These are phyloP conservation scores for Talaromyces liani DNA, from an alignment of 495 filamentous ascomycete species.

Conservation along the genomic window DNA sequence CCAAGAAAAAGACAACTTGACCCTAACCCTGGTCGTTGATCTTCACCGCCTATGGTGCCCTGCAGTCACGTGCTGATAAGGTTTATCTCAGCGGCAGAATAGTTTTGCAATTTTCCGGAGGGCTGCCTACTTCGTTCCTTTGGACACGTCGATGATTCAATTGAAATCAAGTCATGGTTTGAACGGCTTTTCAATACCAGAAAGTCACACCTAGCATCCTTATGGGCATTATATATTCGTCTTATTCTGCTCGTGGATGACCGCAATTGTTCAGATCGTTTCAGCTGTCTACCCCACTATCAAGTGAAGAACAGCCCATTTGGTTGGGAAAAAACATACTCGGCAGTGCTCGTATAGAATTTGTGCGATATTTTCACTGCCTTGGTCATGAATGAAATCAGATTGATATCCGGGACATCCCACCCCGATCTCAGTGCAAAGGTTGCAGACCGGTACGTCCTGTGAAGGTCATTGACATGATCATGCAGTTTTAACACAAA, in stretches of 20 bases:
- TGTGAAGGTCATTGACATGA: neutral
- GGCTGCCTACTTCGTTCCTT: neutral
- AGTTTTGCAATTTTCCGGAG: neutral
- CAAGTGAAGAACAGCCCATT: neutral
- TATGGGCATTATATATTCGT: neutral
- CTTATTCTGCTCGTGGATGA: neutral
- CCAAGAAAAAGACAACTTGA: neutral
- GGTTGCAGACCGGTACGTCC: conserved; percentile 7
- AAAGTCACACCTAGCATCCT: neutral
- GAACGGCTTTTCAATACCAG: neutral
- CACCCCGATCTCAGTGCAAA: conserved; percentile 3
- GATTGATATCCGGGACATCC: neutral
- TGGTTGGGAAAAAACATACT: neutral
- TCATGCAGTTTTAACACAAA: neutral
- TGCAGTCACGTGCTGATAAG: neutral
- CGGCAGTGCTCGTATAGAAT: neutral
- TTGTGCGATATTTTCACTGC: neutral
- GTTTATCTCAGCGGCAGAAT: neutral
- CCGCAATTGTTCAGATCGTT: neutral
- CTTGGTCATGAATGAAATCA: neutral
- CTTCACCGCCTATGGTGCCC: neutral
- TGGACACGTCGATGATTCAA: neutral
- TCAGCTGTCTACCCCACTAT: neutral
- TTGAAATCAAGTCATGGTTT: neutral
- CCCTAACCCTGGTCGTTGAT: neutral